Percentiles rank a stretch among this genome's conserved stretches.
These are phyloP conservation scores for Talaromyces proteolyticus DNA, from an alignment of 495 filamentous ascomycete species.

Conservation along the genomic window DNA sequence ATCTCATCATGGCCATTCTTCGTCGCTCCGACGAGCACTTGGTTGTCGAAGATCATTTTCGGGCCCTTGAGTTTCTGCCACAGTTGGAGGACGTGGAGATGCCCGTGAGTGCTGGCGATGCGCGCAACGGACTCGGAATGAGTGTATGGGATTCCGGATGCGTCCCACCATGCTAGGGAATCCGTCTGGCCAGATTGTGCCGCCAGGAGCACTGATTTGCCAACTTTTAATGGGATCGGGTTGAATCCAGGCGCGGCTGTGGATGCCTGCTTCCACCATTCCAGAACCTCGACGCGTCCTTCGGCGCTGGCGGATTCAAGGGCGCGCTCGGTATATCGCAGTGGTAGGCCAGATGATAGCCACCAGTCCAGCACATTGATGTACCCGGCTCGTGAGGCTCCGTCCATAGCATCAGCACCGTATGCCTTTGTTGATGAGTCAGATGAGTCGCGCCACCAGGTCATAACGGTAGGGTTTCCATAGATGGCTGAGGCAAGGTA, in stretches of 20 bases:
- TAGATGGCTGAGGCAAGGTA: conserved; percentile 83
- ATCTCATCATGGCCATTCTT: conserved; percentile 80
- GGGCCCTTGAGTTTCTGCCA: conserved; percentile 75
- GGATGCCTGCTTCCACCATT: conserved; percentile 80
- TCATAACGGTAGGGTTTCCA: conserved; percentile 75
- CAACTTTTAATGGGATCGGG: conserved; percentile 61
- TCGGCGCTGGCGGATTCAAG: conserved; percentile 80
- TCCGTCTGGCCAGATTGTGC: conserved; percentile 69
- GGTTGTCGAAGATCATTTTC: conserved; percentile 83
- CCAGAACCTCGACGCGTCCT: conserved; percentile 74
- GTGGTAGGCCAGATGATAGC: conserved; percentile 69
- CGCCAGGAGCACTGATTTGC: conserved; percentile 72
- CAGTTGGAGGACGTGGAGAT: conserved; percentile 74
- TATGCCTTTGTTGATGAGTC: conserved; percentile 76
- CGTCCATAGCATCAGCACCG: conserved; percentile 74
- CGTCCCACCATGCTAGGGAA: conserved; percentile 78
- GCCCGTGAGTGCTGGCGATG: conserved; percentile 79
- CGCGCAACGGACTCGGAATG: conserved; percentile 74
- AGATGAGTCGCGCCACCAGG: conserved; percentile 80
- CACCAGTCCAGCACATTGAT: conserved; percentile 89
- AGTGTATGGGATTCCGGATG: conserved; percentile 64
- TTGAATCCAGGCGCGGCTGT: conserved; percentile 16
- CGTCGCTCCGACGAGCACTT: conserved; percentile 82
- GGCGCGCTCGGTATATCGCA: conserved; percentile 79
- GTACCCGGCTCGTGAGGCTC: conserved; percentile 76